Evolutionary conservation across 2,329 filamentous ascomycete species (phyloP), one percentile per base, ranked within the genome.

Genomic region (Fusarium kyushuense): DNA sequence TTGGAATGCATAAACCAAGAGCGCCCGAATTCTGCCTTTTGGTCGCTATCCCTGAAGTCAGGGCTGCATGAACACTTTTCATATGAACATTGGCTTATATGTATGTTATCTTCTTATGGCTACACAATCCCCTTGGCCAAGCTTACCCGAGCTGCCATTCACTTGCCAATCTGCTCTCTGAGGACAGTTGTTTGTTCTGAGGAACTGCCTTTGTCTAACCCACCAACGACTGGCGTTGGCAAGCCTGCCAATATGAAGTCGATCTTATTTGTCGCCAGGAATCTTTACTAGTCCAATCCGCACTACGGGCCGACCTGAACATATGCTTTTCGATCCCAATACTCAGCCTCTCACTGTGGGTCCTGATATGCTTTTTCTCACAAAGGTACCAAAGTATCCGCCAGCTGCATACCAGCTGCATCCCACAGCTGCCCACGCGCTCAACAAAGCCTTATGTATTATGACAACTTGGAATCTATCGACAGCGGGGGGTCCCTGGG

Each of bases 31-130:
- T 13, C 32, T 27, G 25, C 21, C 41, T 32, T 32, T 47, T 21
- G 33, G 21, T 16, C 17, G 16, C 19, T 32, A 40, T 6, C 45
- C 66, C 53, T 69, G 66, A 69, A 69, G 66, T 67, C 62, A 67
- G 66, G 57, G 40, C 29, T 25, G 33, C 29, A 42, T 56, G 21
- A 29, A 14, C 13, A 41, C 21, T 33, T 14, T 38, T 5, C 14
- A 12, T n/a, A 21, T 7, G 27, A 32, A 45, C 40, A 65, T 58
- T 49, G 19, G 25, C 6, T 41, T 54, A 14, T 33, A 32, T 53
- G 21, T 33, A 32, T 53, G 21, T 33, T 27, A 25, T 43, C 38
- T 17, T 36, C 16, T 17, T 33, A 32, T 42, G 12, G 23, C 14
- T 33, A 19, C 14, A 25, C 19, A 6, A 13, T 25, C 21, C 27